Conservation (phyloP, 108 stramenopile species). For the Cylindrotheca fusiformis region DNA sequence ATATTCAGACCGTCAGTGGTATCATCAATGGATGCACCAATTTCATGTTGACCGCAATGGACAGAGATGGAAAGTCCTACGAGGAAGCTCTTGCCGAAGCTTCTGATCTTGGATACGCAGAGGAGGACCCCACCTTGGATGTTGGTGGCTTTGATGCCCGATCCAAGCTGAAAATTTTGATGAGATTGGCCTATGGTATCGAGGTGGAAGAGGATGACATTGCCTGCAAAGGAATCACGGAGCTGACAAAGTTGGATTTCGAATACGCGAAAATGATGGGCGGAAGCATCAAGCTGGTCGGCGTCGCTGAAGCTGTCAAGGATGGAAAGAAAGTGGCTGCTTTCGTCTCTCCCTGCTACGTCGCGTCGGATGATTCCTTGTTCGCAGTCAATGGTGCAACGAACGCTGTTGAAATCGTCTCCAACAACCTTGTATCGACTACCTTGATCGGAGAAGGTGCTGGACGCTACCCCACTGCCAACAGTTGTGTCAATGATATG, state of each 20-base stretch:
- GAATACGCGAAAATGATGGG: slow-evolving; percentile 90
- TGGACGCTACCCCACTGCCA: slow-evolving; percentile 88
- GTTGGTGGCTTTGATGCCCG: slow-evolving; percentile 91
- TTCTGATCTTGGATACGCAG: slow-evolving; percentile 86
- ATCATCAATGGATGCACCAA: slow-evolving; percentile 99
- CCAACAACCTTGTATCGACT: slow-evolving; percentile 64
- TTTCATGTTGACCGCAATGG: slow-evolving; percentile 98
- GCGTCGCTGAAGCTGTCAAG: slow-evolving; percentile 61
- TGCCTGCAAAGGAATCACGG: slow-evolving; percentile 81
- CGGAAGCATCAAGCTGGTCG: slow-evolving; percentile 85
- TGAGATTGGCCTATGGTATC: slow-evolving; percentile 84
- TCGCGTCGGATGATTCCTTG: slow-evolving; percentile 68
- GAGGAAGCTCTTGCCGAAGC: slow-evolving; percentile 90
- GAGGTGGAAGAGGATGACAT: slow-evolving; percentile 84
- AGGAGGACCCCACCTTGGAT: slow-evolving; percentile 94
- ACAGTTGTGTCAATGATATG: slow-evolving; percentile 83
- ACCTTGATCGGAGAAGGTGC: slow-evolving; percentile 89
- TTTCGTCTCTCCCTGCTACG: slow-evolving; percentile 83
- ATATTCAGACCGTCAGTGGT: slow-evolving; percentile 74
- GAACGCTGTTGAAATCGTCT: slow-evolving; percentile 82
- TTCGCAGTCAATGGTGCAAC: slow-evolving; percentile 78
- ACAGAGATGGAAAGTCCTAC: slow-evolving; percentile 85
- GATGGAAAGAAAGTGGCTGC: slow-evolving; percentile 63
- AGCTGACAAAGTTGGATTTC: slow-evolving; percentile 83
- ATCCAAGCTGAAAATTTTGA: slow-evolving; percentile 84